phyloP scores from a whole-genome alignment of 2,329 filamentous ascomycete species.

The Diaporthe velutina region DNA sequence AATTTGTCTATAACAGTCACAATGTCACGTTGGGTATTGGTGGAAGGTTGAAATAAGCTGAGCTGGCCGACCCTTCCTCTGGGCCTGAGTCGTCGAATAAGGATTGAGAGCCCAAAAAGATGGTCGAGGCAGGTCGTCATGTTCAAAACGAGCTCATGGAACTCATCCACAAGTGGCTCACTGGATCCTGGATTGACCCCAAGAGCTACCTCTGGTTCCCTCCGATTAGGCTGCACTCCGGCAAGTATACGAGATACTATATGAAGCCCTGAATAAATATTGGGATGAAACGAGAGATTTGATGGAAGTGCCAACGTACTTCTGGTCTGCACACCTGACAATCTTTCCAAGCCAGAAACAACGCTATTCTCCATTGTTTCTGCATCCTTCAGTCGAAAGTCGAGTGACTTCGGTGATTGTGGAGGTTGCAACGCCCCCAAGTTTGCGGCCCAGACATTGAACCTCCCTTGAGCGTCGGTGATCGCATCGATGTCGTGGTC shows the following conservation, averaged over 20 bases:
- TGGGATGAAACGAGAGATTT: neutral
- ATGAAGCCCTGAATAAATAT: neutral
- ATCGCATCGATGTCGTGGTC: neutral
- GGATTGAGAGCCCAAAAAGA: neutral
- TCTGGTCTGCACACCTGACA: neutral
- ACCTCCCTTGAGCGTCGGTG: neutral
- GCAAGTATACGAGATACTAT: neutral
- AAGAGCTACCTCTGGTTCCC: neutral
- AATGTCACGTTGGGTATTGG: neutral
- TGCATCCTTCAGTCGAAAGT: neutral
- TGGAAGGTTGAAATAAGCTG: neutral
- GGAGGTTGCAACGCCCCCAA: neutral
- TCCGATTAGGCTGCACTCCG: neutral
- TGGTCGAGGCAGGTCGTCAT: neutral
- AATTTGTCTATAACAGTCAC: neutral
- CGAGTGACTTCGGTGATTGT: neutral
- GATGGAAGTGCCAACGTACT: neutral
- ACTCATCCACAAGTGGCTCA: neutral
- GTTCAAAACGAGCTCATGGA: neutral
- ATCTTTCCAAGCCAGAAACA: neutral
- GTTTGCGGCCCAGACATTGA: conserved; percentile 15
- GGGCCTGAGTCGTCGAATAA: neutral
- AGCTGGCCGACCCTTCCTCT: neutral
- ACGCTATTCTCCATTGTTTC: neutral
- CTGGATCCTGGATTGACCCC: neutral